Base-by-base conservation (phyloP, 2,329 filamentous ascomycete species). In the Fusarium oligoseptatum region DNA sequence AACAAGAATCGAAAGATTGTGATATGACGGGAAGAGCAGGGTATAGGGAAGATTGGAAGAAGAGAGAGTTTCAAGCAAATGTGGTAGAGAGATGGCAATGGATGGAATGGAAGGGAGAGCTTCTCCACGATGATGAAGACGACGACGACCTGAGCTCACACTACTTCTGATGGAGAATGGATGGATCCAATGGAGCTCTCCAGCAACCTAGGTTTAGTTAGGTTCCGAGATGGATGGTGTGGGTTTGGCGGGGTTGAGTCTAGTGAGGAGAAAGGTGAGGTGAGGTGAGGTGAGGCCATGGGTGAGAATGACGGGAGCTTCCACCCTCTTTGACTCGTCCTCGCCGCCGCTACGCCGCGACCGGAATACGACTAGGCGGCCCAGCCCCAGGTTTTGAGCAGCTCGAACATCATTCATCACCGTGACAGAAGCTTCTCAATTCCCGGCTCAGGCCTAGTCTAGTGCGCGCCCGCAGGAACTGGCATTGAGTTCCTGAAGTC, bases 91-190 rank as follows among this genome's bases (percentile, higher is more conserved):
- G n/a, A 57, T 58, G 24, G 43, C 50, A 66, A 39, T 60, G 62
- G 52, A 55, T 72, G 37, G 63, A 75, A 70, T 75, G 69, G 61
- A 70, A 57, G 41, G 63, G 72, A 71, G 43, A 70, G 72, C 45
- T 68, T 66, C 50, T 57, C 50, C 52, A 64, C 17, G 52, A 43
- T 71, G 41, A 29, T n/a, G 22, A 29, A 45, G 36, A 29, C 27
- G 58, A 48, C 43, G 43, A 48, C 14, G 22, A 27, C 43, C 43
- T 48, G 22, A 60, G 56, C 56, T 60, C 48, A n/a, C 32, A 34
- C 48, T 52, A 34, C 48, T 52, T 52, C 48, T n/a, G 55, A 58
- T 58, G 55, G 48, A 52, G 27, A 32, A 52, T 52, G 48, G 41
- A 45, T 45, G 48, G 41, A 45, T 45, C 41, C 41, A 29, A 52